Evolutionary conservation across 148 eudicot genomes (phyloP).

Genomic region (Camellia japonica): DNA sequence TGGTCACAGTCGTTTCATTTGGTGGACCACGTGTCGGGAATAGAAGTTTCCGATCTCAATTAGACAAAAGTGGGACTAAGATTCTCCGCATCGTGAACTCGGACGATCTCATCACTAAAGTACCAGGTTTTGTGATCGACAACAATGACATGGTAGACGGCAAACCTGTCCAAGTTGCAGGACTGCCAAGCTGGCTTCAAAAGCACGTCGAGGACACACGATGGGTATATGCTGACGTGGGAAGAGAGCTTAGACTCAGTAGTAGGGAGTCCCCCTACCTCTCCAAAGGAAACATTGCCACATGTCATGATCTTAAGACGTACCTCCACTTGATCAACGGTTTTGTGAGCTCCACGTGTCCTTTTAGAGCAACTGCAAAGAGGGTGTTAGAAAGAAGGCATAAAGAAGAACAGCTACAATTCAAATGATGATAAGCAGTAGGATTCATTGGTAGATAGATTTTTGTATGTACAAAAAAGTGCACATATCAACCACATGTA

Average conservation of each 20-base stretch:
- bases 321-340: conserved; percentile 8
- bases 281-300: neutral
- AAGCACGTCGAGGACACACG: conserved; percentile 10
- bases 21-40: conserved; percentile 16
- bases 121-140: conserved; percentile 16
- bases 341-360: conserved; percentile 13
- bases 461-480: too few species aligned
- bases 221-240: conserved; percentile 19
- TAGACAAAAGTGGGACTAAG: conserved; percentile 13
- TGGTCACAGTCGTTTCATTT: conserved; percentile 16
- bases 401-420: neutral
- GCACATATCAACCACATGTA: neutral
- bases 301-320: conserved; percentile 12
- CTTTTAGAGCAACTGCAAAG: neutral
- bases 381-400: neutral
- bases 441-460: too few species aligned
- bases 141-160: conserved; percentile 9
- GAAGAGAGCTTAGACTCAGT: conserved; percentile 17
- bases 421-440: neutral
- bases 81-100: conserved; percentile 18
- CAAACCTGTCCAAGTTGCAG: conserved; percentile 2
- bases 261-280: conserved; percentile 13
- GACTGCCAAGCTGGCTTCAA: conserved; percentile 16
- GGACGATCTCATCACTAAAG: conserved; percentile 16
- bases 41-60: conserved; percentile 7